Conservation (phyloP, 345 rosid genomes). For the Brassica carinata region DNA sequence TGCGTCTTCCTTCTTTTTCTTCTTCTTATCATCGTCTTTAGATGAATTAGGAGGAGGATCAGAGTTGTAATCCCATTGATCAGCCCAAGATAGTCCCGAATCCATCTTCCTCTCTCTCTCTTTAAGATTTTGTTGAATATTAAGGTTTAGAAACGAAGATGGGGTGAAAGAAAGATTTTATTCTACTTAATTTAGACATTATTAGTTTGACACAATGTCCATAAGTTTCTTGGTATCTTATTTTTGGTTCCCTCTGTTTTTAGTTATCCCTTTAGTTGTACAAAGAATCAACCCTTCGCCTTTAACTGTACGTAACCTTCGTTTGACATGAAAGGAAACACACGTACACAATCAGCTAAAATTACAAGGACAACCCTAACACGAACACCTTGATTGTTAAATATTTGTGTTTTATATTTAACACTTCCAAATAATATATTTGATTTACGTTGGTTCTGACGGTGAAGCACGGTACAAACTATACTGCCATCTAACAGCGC, state of each 20-base stretch:
- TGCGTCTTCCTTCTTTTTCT: constrained; percentile 32
- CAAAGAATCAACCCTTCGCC: background rate
- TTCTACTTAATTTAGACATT: background rate
- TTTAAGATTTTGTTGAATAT: constrained; percentile 14
- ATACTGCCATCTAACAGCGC: background rate
- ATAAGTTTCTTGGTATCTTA: background rate
- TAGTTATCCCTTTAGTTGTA: constrained; percentile 1
- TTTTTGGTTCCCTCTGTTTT: background rate
- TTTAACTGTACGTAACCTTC: constrained; percentile 11
- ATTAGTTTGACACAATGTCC: background rate
- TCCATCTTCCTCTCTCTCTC: constrained; percentile 29
- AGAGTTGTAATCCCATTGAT: constrained; percentile 43
- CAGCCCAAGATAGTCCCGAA: constrained; percentile 40
- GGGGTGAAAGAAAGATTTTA: background rate
- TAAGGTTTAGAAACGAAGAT: constrained; percentile 12
- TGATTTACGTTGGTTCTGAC: background rate
- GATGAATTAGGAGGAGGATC: constrained; percentile 32
- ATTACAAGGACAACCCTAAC: background rate
- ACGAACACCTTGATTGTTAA: background rate
- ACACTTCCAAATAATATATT: background rate
- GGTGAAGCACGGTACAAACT: background rate
- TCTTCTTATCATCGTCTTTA: constrained; percentile 31
- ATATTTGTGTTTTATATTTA: background rate
- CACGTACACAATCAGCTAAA: background rate
- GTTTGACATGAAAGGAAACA: background rate